Percentiles rank a stretch among this genome's conserved stretches.
phyloP scores from a whole-genome alignment of 2,329 filamentous ascomycete genomes.

The Fusarium sp. region DNA sequence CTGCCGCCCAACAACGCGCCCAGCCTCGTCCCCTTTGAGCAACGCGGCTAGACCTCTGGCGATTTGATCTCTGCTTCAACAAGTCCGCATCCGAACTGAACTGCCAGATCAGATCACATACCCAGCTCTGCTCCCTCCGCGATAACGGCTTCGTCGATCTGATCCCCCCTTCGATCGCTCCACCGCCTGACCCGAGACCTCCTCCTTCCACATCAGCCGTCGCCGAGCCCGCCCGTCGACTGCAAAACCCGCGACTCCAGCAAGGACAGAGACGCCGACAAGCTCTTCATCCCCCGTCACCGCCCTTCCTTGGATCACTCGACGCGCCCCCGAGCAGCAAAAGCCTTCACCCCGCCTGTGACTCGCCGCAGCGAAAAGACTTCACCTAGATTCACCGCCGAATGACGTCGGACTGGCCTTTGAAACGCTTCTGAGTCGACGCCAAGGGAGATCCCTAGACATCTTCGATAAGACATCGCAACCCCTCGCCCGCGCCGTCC shows the following conservation, averaged over 20 bases:
- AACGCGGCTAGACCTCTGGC: slow-evolving; percentile 24
- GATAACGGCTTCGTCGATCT: slow-evolving; percentile 40
- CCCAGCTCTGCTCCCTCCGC: slow-evolving; percentile 13
- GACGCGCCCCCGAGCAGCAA: slow-evolving; percentile 24
- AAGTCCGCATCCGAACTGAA: slow-evolving; percentile 32
- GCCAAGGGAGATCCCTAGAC: slow-evolving; percentile 40
- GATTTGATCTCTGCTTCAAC: slow-evolving; percentile 13
- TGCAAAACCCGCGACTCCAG: slow-evolving; percentile 18
- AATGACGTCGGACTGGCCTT: slow-evolving; percentile 43
- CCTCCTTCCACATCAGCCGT: slow-evolving; percentile 35
- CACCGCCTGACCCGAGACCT: slow-evolving; percentile 47
- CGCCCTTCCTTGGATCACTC: slow-evolving; percentile 16
- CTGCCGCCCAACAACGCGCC: slow-evolving; percentile 39
- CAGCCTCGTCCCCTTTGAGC: slow-evolving; percentile 36
- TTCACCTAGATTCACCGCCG: slow-evolving; percentile 46
- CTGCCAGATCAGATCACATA: slow-evolving; percentile 24
- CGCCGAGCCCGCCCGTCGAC: slow-evolving; percentile 28
- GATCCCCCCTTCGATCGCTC: slow-evolving; percentile 46
- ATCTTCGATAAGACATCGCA: slow-evolving; percentile 18
- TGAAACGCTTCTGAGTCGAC: slow-evolving; percentile 44
- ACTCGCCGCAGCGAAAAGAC: slow-evolving; percentile 23
- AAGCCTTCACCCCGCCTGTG: slow-evolving; percentile 39
- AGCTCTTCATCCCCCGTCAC: slow-evolving; percentile 18
- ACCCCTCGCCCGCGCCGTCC: slow-evolving; percentile 21
- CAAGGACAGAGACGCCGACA: slow-evolving; percentile 20